Conservation (phyloP, 1,284 basidiomycete genomes). For the Moesziomyces sp. region DNA sequence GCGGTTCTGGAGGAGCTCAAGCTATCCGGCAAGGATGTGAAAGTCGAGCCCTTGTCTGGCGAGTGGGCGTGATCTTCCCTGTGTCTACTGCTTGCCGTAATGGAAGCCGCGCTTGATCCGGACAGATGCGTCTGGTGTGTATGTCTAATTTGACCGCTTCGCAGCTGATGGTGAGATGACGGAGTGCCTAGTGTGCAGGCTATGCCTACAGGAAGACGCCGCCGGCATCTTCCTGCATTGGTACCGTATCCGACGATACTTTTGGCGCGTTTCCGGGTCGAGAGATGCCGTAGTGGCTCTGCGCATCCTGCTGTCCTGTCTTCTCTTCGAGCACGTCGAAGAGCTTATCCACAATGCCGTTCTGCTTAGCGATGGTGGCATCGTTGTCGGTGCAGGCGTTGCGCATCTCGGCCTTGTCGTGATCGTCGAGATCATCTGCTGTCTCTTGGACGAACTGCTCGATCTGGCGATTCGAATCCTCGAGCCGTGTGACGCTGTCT, state of each 20-base stretch:
- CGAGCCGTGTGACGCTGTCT: slow-evolving; percentile 28
- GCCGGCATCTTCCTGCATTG: slow-evolving; percentile 38
- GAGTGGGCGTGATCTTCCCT: slow-evolving; percentile 21
- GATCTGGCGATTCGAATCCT: slow-evolving; percentile 42
- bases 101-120: too few relatives aligned
- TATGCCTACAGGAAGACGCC: slow-evolving; percentile 30
- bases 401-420: slow-evolving; percentile 35
- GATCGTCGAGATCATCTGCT: slow-evolving; percentile 16
- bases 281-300: slow-evolving; percentile 29
- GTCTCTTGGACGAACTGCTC: slow-evolving; percentile 36
- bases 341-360: slow-evolving; percentile 29
- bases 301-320: slow-evolving; percentile 14
- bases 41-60: slow-evolving; percentile 43
- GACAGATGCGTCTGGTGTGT: too few relatives aligned
- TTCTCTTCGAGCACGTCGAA: slow-evolving; percentile 36
- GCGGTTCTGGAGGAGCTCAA: slow-evolving; percentile 43
- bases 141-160: too few relatives aligned
- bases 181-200: background rate
- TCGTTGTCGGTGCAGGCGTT: slow-evolving; percentile 44
- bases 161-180: too few relatives aligned
- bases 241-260: background rate
- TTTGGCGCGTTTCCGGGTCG: slow-evolving; percentile 7
- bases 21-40: slow-evolving; percentile 30
- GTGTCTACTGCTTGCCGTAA: too few relatives aligned
- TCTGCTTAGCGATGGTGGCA: slow-evolving; percentile 38